Base-by-base conservation (phyloP, 1,284 basidiomycete species). In the Heterobasidion annosum region DNA sequence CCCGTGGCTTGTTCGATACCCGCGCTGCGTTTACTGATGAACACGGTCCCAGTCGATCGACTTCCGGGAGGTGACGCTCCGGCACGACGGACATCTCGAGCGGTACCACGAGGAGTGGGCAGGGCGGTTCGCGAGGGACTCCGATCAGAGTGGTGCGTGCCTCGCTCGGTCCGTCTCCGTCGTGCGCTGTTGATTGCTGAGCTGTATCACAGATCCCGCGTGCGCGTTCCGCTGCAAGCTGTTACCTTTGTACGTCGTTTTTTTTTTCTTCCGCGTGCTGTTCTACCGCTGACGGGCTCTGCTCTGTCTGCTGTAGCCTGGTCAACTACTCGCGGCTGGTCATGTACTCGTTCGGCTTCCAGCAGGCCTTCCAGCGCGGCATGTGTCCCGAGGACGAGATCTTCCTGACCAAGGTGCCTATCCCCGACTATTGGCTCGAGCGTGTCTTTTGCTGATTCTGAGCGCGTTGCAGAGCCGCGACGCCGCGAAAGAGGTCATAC, bases 261-360 rank as follows among this genome's bases (percentile, higher is more conserved):
- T n/a, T n/a, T 16, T 16, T 48, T 43, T 35, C n/a, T 42, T 46
- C 18, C 12, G 19, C 45, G 7, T 9, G 52, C 33, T 25, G 33
- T 8, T 55, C 62, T 71, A 47, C 68, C 8, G 37, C 25, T 47
- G 43, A 25, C 4, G 25, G 4, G 25, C 25, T 25, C 25, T 25
- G 25, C 25, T 25, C 25, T 25, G 25, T 25, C 25, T 35, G 32
- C 45, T 46, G 0, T 57, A 91, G 87, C 75, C 73, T 88, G 45
- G 80, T 84, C 54, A 81, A 75, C 50, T 91, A 91, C 63, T 86
- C 85, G 25, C 77, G 88, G n/a, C 77, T 91, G 8, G 88, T 91
- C 45, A 88, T 91, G 84, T 89, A 81, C 64, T 91, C 88, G 0
- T 91, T 91, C 61, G 88, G 86, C 2, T 91, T 91, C 70, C 88